These are phyloP conservation scores for Fusarium camptoceras DNA, from an alignment of 2,329 filamentous ascomycete genomes.

Conservation along the genomic window DNA sequence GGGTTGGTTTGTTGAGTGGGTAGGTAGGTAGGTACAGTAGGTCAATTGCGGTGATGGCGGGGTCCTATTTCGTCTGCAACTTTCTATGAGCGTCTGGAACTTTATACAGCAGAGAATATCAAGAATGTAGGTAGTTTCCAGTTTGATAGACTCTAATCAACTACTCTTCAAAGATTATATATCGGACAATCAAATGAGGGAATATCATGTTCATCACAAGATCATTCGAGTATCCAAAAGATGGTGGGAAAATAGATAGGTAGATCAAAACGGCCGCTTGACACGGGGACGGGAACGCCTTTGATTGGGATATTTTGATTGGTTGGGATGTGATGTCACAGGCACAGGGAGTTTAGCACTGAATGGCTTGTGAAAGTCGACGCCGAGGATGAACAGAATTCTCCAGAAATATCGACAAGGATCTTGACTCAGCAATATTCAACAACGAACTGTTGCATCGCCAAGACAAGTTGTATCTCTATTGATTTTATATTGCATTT, in stretches of 20 bases:
- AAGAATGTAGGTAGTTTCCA: too few relatives aligned
- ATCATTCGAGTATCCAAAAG: slow-evolving; percentile 19
- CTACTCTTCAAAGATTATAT: background rate
- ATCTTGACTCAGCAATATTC: slow-evolving; percentile 26
- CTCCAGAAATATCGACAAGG: background rate
- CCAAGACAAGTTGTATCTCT: background rate
- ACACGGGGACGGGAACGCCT: slow-evolving; percentile 32
- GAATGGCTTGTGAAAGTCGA: slow-evolving; percentile 46
- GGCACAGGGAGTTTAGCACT: slow-evolving; percentile 16
- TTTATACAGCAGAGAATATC: background rate
- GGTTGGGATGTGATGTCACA: slow-evolving; percentile 38
- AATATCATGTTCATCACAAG: slow-evolving; percentile 15
- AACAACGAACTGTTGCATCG: background rate
- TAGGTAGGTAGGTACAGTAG: slow-evolving; percentile 1
- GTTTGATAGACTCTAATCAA: background rate
- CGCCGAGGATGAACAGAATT: slow-evolving; percentile 24
- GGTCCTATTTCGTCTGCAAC: slow-evolving; percentile 19
- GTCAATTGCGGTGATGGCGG: slow-evolving; percentile 26
- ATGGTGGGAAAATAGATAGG: slow-evolving; percentile 16
- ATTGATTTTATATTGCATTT: background rate
- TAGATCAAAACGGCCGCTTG: slow-evolving; percentile 15
- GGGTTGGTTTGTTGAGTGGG: slow-evolving; percentile 34
- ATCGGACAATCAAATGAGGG: background rate
- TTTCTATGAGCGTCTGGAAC: background rate
- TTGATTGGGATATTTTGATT: slow-evolving; percentile 36